phyloP scores from a whole-genome alignment of 768 basidiomycete genomes.

The Pholiota conissans region DNA sequence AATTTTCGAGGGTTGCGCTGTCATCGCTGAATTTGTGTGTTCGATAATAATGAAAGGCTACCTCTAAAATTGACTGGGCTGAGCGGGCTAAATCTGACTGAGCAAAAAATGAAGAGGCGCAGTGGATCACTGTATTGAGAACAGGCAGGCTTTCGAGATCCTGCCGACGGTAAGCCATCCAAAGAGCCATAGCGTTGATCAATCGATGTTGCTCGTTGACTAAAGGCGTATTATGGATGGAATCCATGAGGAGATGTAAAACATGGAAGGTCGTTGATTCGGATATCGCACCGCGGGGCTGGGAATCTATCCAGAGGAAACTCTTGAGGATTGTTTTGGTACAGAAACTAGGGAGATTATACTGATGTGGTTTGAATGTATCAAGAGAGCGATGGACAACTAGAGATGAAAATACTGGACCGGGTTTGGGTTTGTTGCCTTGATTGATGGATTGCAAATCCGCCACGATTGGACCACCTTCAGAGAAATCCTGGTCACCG shows the following conservation, averaged over 20 bases:
- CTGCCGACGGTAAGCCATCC: constrained; percentile 61
- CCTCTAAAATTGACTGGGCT: constrained; percentile 77
- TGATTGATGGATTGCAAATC: constrained; percentile 41
- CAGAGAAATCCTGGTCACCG: constrained; percentile 65
- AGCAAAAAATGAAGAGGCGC: constrained; percentile 61
- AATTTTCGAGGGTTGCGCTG: constrained; percentile 33
- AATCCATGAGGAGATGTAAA: constrained; percentile 68
- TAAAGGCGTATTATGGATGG: constrained; percentile 64
- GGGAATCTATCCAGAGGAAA: constrained; percentile 57
- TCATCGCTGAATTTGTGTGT: constrained; percentile 16
- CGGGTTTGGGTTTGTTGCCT: constrained; percentile 29
- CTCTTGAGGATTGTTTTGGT: constrained; percentile 52
- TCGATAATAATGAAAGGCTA: constrained; percentile 64
- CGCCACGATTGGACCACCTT: constrained; percentile 46
- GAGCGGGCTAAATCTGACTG: constrained; percentile 67
- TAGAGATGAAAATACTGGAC: constrained; percentile 51
- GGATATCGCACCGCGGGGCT: constrained; percentile 39
- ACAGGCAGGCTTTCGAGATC: constrained; percentile 60
- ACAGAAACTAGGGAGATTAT: constrained; percentile 64
- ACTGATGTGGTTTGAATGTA: constrained; percentile 54
- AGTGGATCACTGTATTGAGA: constrained; percentile 68
- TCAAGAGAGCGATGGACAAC: constrained; percentile 44
- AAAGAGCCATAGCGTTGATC: constrained; percentile 70
- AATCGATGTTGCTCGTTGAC: constrained; percentile 83
- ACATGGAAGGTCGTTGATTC: constrained; percentile 77